Percentiles rank a stretch among this genome's conserved stretches.
These are phyloP conservation scores for Selaginella tamariscina DNA, from an alignment of 75 land plant genomes.

Conservation along the genomic window DNA sequence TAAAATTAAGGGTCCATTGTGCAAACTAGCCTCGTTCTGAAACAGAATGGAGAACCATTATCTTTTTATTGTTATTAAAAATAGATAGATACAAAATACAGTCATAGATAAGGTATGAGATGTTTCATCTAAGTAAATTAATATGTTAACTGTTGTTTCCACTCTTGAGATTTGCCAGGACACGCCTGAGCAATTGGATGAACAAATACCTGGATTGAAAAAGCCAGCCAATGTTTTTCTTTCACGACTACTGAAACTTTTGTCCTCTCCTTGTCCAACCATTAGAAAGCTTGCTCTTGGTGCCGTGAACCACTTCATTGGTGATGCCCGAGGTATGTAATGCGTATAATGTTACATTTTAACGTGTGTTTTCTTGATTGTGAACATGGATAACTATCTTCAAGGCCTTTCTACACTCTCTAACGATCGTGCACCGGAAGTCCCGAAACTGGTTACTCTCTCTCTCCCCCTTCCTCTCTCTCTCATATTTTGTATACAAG, in stretches of 20 bases:
- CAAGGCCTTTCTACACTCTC: slow-evolving; percentile 87
- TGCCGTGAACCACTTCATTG: slow-evolving; percentile 77
- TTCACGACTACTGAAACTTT: slow-evolving; percentile 87
- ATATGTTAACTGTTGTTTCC: no score
- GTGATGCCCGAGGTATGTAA: slow-evolving; percentile 65
- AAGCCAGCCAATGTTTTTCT: slow-evolving; percentile 70
- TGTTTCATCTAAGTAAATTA: no score
- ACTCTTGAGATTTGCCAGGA: slow-evolving; percentile 99
- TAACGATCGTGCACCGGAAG: slow-evolving; percentile 67
- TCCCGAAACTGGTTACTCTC: slow-evolving; percentile 67
- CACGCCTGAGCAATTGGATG: slow-evolving; percentile 70
- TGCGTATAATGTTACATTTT: no score
- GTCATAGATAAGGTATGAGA: no score
- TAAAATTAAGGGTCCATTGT: no score
- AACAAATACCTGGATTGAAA: slow-evolving; percentile 78
- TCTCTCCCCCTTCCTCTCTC: no score
- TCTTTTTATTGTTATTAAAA: no score
- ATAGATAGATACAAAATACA: no score
- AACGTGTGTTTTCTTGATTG: slow-evolving; percentile 15
- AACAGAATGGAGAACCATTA: no score
- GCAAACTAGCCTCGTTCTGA: no score
- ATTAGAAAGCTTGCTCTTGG: slow-evolving; percentile 71
- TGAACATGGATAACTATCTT: slow-evolving; percentile 82
- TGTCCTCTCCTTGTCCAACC: slow-evolving; percentile 69
- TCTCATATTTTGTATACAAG: slow-evolving; percentile 32